A percentile compares a stretch with the other conserved stretches of the same genome.
phyloP scores from a whole-genome alignment of 2,329 filamentous ascomycete species.

The Neonectria ditissima region DNA sequence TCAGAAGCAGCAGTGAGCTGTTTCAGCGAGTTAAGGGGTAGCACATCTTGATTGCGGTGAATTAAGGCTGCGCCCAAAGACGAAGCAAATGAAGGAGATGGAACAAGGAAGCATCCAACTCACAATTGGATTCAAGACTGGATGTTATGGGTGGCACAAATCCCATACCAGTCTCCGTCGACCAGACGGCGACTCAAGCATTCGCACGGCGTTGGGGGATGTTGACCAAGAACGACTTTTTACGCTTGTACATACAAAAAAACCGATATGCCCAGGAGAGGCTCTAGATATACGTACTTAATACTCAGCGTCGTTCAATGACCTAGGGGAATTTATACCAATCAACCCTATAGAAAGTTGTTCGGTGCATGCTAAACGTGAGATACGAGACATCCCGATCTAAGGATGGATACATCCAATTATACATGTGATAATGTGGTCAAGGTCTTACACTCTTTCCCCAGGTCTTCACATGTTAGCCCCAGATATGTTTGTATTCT shows the following conservation, averaged over 20 bases:
- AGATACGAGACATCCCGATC: not conserved
- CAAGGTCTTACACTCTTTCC: not conserved
- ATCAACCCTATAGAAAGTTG: not conserved
- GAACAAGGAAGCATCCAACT: slow-evolving; percentile 28
- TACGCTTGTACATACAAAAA: slow-evolving; percentile 47
- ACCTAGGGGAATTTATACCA: slow-evolving; percentile 11
- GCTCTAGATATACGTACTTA: slow-evolving; percentile 48
- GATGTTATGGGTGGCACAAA: slow-evolving; percentile 32
- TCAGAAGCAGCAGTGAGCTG: slow-evolving; percentile 73
- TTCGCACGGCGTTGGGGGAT: slow-evolving; percentile 48
- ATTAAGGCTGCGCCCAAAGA: slow-evolving; percentile 31
- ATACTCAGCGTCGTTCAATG: slow-evolving; percentile 49
- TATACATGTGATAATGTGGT: not conserved
- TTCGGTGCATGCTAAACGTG: not conserved
- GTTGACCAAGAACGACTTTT: slow-evolving; percentile 45
- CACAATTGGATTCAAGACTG: slow-evolving; percentile 41
- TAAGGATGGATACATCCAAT: not conserved
- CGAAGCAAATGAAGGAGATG: slow-evolving; percentile 25
- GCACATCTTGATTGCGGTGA: slow-evolving; percentile 42
- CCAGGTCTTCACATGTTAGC: not conserved
- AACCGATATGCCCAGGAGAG: slow-evolving; percentile 39
- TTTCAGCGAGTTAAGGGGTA: slow-evolving; percentile 20
- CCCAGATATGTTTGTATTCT: slow-evolving; percentile 2
- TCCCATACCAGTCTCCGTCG: slow-evolving; percentile 29
- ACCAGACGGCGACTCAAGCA: slow-evolving; percentile 38